Percentiles rank a stretch among this genome's conserved stretches.
Conservation (phyloP, 768 basidiomycete species). For the Psilocybe tampanensis region DNA sequence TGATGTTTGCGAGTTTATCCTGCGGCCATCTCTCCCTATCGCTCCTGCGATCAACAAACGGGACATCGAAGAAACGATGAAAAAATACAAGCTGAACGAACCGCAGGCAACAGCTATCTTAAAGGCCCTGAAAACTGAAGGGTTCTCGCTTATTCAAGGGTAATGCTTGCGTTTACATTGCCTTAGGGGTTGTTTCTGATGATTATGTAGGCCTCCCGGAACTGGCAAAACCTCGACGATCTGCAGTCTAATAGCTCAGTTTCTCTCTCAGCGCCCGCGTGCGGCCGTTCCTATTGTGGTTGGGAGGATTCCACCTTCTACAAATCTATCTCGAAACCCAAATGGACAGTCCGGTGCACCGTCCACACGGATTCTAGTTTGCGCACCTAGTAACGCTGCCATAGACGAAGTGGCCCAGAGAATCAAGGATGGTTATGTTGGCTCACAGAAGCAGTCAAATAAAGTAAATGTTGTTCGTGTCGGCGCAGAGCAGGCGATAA, state of each 20-base stretch:
- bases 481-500: conserved; percentile 76
- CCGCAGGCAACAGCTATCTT: conserved; percentile 93
- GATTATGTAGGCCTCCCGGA: conserved; percentile 80
- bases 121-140: conserved; percentile 66
- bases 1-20: conserved; percentile 70
- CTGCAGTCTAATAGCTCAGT: conserved; percentile 87
- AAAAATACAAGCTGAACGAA: conserved; percentile 77
- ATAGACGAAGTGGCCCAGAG: conserved; percentile 95
- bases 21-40: conserved; percentile 64
- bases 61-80: conserved; percentile 70
- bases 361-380: conserved; percentile 75
- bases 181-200: not conserved
- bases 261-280: conserved; percentile 67
- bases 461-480: conserved; percentile 87
- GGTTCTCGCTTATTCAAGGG: conserved; percentile 96
- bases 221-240: conserved; percentile 99
- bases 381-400: conserved; percentile 97
- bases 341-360: conserved; percentile 40
- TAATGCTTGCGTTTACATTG: conserved; percentile 31
- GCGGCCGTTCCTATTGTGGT: conserved; percentile 52
- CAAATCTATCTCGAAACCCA: conserved; percentile 3
- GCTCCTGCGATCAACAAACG: conserved; percentile 43
- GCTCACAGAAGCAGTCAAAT: conserved; percentile 52
- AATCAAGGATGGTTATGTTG: conserved; percentile 76
- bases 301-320: conserved; percentile 39